These are phyloP conservation scores for Hyaloscypha finlandica DNA, from an alignment of 495 filamentous ascomycete species.

Conservation along the genomic window DNA sequence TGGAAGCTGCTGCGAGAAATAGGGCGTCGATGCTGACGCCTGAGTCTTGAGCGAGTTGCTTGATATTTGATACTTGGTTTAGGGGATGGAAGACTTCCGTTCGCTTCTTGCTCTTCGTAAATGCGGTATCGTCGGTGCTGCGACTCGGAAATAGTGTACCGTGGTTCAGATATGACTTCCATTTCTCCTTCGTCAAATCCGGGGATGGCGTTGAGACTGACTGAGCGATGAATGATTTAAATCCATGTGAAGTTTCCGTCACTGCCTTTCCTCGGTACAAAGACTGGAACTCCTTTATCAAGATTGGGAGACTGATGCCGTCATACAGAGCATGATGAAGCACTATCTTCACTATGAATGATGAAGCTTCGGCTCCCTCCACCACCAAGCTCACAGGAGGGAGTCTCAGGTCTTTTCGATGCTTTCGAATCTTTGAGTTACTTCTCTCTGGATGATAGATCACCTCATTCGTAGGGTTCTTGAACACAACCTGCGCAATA, in stretches of 20 bases:
- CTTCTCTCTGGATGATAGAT: slow-evolving; percentile 19
- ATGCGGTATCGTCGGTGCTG: neutral
- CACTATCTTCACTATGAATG: slow-evolving; percentile 33
- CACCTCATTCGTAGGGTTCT: slow-evolving; percentile 26
- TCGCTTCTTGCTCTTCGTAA: slow-evolving; percentile 20
- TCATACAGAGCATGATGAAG: slow-evolving; percentile 67
- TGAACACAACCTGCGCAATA: slow-evolving; percentile 41
- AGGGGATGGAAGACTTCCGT: slow-evolving; percentile 44
- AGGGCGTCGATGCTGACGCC: slow-evolving; percentile 51
- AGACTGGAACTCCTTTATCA: slow-evolving; percentile 46
- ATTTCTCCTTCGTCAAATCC: slow-evolving; percentile 41
- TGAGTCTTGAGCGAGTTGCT: slow-evolving; percentile 32
- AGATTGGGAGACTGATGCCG: slow-evolving; percentile 50
- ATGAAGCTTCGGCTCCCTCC: slow-evolving; percentile 25
- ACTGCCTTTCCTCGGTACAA: slow-evolving; percentile 35
- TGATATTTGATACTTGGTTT: slow-evolving; percentile 31
- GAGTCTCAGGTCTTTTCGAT: slow-evolving; percentile 21
- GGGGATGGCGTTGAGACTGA: slow-evolving; percentile 6
- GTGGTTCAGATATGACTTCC: slow-evolving; percentile 46
- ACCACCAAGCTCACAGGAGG: slow-evolving; percentile 28
- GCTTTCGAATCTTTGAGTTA: slow-evolving; percentile 17
- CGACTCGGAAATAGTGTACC: slow-evolving; percentile 19
- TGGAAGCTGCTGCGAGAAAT: slow-evolving; percentile 50
- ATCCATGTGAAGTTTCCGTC: neutral
- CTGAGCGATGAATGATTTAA: slow-evolving; percentile 30